These are phyloP conservation scores for Phytophthora melonis DNA, from an alignment of 352 stramenopile species.

Conservation along the genomic window DNA sequence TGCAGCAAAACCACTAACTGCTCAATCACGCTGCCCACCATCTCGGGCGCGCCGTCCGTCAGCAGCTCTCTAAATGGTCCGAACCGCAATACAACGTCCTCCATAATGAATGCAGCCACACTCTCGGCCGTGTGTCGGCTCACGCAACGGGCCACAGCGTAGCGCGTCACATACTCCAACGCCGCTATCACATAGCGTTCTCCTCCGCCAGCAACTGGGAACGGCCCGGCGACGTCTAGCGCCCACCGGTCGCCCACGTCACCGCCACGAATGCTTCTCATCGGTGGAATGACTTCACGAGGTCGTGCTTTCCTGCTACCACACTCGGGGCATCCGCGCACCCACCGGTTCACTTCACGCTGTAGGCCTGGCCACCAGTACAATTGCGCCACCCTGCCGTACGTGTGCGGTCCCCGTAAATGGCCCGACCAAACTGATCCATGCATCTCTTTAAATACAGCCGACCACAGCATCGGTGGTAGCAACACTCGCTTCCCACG, in stretches of 20 bases:
- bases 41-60: neutral
- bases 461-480: neutral
- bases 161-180: neutral
- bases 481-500: neutral
- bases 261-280: neutral
- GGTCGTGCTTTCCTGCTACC: neutral
- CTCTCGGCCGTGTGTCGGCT: neutral
- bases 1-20: neutral
- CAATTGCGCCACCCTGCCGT: neutral
- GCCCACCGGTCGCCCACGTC: neutral
- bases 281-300: neutral
- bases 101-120: neutral
- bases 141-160: neutral
- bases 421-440: neutral
- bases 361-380: neutral
- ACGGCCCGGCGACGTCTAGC: no score
- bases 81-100: neutral
- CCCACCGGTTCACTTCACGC: neutral
- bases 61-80: neutral
- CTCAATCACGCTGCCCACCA: neutral
- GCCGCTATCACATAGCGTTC: neutral
- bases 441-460: neutral
- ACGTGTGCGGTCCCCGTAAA: neutral
- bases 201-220: neutral
- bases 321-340: neutral